A percentile compares a stretch with the other conserved stretches of the same genome.
Evolutionary conservation across 2,329 filamentous ascomycete species (phyloP).

Genomic region (Calonectria pteridis): DNA sequence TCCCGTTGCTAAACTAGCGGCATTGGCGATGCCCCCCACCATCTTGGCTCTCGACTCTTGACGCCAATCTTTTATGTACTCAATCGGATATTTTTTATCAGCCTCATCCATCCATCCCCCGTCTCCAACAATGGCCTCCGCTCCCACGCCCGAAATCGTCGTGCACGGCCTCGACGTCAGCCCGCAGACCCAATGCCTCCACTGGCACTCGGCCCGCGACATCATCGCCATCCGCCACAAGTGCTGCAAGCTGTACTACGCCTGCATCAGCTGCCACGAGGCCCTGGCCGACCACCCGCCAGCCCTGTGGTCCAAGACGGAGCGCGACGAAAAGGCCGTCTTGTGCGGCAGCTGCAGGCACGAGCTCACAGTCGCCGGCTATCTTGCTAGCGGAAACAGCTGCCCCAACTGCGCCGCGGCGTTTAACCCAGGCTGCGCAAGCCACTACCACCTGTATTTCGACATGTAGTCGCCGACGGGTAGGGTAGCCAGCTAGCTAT

Average conservation of each 20-base stretch:
- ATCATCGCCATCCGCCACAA: conserved; percentile 32
- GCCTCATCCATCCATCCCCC: background rate
- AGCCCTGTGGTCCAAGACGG: conserved; percentile 21
- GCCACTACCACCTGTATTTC: conserved; percentile 31
- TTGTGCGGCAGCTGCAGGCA: conserved; percentile 24
- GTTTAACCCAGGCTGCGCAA: conserved; percentile 30
- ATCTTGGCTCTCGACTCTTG: background rate
- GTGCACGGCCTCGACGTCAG: conserved; percentile 25
- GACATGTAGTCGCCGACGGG: conserved; percentile 22
- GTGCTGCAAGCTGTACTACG: conserved; percentile 32
- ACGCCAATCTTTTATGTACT: background rate
- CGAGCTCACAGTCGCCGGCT: conserved; percentile 24
- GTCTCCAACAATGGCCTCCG: background rate
- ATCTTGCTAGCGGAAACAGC: conserved; percentile 11
- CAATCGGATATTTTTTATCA: background rate
- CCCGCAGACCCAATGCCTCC: conserved; percentile 21
- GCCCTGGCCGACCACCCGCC: conserved; percentile 20
- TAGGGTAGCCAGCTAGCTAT: no score
- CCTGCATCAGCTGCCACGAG: conserved; percentile 33
- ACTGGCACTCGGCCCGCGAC: conserved; percentile 31
- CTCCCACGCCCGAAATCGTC: background rate
- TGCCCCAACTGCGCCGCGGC: conserved; percentile 17
- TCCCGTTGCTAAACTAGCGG: conserved; percentile 1
- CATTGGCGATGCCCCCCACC: background rate
- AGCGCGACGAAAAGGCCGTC: conserved; percentile 22